Conservation (phyloP, 2,329 filamentous ascomycete genomes). For the Stachybotrys chartarum region DNA sequence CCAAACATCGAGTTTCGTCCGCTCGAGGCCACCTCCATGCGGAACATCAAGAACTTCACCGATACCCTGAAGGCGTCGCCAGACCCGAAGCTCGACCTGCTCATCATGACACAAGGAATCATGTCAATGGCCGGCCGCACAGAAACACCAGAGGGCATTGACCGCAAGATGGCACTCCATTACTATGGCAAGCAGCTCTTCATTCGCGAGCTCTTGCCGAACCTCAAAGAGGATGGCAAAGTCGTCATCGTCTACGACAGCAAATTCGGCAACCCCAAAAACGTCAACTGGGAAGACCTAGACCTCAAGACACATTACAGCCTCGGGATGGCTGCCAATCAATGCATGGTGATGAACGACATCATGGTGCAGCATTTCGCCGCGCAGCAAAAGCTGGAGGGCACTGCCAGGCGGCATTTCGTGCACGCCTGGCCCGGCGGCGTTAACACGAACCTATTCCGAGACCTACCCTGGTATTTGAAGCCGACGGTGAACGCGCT, state of each 20-base stretch:
- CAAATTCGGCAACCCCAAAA: conserved; percentile 18
- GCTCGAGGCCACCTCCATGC: conserved; percentile 20
- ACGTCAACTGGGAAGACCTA: conserved; percentile 31
- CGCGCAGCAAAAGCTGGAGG: conserved; percentile 15
- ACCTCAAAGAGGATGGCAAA: conserved; percentile 25
- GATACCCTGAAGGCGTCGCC: conserved; percentile 11
- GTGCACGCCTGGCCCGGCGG: conserved; percentile 32
- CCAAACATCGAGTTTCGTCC: conserved; percentile 18
- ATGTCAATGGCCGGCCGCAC: conserved; percentile 24
- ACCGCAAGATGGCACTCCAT: conserved; percentile 36
- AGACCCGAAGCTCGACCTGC: conserved; percentile 24
- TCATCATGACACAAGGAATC: conserved; percentile 31
- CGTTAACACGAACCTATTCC: conserved; percentile 24
- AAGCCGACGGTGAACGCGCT: conserved; percentile 8
- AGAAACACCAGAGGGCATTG: conserved; percentile 36
- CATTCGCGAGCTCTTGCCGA: conserved; percentile 29
- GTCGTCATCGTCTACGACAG: conserved; percentile 31
- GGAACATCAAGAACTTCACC: conserved; percentile 17
- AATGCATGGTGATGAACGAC: conserved; percentile 32
- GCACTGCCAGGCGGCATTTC: conserved; percentile 19
- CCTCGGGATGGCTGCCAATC: conserved; percentile 22
- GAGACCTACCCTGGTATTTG: conserved; percentile 22
- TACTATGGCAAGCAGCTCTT: conserved; percentile 38
- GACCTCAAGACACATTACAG: conserved; percentile 27
- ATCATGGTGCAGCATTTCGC: conserved; percentile 27